phyloP scores from a whole-genome alignment of 208 protist genomes.

The Herpetomonas samuelpessoai region DNA sequence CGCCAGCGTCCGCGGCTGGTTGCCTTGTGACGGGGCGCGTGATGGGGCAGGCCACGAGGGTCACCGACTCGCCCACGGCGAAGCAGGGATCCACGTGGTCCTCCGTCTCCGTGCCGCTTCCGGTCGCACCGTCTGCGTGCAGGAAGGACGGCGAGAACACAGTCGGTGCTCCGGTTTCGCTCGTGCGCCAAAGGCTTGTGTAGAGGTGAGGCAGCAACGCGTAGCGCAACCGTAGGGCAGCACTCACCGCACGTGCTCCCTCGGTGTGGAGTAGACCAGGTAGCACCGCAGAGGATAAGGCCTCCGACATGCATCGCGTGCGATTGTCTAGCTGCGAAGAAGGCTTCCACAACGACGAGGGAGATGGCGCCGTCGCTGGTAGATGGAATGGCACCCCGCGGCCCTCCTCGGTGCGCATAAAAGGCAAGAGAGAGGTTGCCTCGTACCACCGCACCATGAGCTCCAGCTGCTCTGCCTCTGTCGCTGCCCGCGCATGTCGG shows the following conservation, averaged over 20 bases:
- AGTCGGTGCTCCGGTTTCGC: slow-evolving; percentile 37
- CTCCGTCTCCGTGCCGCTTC: no score
- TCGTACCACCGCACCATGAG: slow-evolving; percentile 95
- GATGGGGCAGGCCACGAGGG: slow-evolving; percentile 23
- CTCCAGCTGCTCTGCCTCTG: not conserved
- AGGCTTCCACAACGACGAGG: no score
- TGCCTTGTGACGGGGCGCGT: not conserved
- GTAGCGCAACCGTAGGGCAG: slow-evolving; percentile 77
- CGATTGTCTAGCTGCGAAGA: no score
- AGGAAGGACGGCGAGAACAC: slow-evolving; percentile 84
- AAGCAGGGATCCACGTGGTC: slow-evolving; percentile 17
- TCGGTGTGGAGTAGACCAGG: no score
- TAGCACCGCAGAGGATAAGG: no score
- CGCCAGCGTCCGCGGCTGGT: not conserved
- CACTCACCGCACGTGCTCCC: no score
- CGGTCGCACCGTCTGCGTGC: no score
- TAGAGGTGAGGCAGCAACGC: slow-evolving; percentile 95
- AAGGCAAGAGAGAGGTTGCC: slow-evolving; percentile 82
- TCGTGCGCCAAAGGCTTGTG: slow-evolving; percentile 83
- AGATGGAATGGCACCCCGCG: slow-evolving; percentile 71
- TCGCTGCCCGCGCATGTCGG: not conserved
- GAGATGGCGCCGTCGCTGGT: no score
- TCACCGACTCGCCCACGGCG: slow-evolving; percentile 20
- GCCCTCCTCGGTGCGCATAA: slow-evolving; percentile 94
- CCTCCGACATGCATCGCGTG: no score